These are phyloP conservation scores for Solidago caesia DNA, from an alignment of 129 eudicot species.

Conservation along the genomic window DNA sequence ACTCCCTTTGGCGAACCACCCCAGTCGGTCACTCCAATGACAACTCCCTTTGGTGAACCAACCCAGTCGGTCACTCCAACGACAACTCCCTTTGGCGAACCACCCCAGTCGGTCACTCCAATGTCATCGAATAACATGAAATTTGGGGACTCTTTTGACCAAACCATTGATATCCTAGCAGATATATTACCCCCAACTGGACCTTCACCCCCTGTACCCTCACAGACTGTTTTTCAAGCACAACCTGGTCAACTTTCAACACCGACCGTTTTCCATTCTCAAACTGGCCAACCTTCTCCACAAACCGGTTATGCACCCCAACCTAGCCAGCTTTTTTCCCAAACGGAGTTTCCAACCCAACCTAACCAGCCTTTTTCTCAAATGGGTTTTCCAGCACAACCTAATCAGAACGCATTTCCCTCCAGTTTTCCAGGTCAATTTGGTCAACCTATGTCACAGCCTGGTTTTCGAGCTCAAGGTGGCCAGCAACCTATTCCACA, in stretches of 20 bases:
- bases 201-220: constrained; percentile 23
- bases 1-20: not conserved
- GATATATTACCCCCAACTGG: constrained; percentile 90
- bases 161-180: constrained; percentile 70
- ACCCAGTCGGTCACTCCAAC: constrained; percentile 29
- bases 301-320: constrained; percentile 22
- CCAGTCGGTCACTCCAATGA: not conserved
- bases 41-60: not conserved
- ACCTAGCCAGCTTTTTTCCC: constrained; percentile 1
- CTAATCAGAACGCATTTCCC: constrained; percentile 33
- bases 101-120: constrained; percentile 30
- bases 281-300: constrained; percentile 20
- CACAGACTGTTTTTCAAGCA: constrained; percentile 31
- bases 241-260: constrained; percentile 31
- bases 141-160: constrained; percentile 43
- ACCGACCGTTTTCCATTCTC: constrained; percentile 22
- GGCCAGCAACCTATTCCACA: constrained; percentile 30
- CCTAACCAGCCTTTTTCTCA: constrained; percentile 3
- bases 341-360: constrained; percentile 9
- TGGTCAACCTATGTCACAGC: not conserved
- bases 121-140: constrained; percentile 31
- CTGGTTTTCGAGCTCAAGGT: constrained; percentile 30
- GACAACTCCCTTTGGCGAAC: constrained; percentile 34
- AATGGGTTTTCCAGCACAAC: constrained; percentile 29
- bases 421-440: constrained; percentile 20